A percentile compares a stretch with the other conserved stretches of the same genome.
phyloP scores from a whole-genome alignment of 352 stramenopile species.

The Blastocystis sp. region DNA sequence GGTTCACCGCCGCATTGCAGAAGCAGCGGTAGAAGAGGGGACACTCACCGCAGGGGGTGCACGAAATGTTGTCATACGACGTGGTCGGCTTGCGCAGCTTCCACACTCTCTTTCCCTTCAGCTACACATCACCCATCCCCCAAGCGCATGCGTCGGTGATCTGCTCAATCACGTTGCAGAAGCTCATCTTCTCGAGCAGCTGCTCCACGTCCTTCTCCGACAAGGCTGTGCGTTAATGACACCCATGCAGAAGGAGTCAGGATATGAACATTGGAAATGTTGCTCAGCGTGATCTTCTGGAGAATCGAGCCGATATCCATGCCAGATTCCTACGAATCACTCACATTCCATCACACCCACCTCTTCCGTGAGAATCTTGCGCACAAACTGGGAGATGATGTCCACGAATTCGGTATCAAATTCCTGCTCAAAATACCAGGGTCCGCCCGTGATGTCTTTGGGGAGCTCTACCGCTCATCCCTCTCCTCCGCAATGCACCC shows the following conservation, averaged over 20 bases:
- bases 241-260: background rate
- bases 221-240: conserved; percentile 31
- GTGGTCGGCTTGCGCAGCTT: conserved; percentile 40
- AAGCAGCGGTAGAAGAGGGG: conserved; percentile 62
- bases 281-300: conserved; percentile 33
- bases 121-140: background rate
- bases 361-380: conserved; percentile 78
- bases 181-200: conserved; percentile 66
- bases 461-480: conserved; percentile 79
- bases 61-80: conserved; percentile 62
- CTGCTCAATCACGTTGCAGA: conserved; percentile 61
- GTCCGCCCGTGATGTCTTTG: conserved; percentile 95
- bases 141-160: background rate
- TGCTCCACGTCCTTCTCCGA: conserved; percentile 51
- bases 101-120: conserved; percentile 45
- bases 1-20: conserved; percentile 57
- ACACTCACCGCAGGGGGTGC: conserved; percentile 40
- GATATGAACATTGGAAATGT: conserved; percentile 67
- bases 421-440: conserved; percentile 98
- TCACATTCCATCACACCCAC: conserved; percentile 71
- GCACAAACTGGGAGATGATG: conserved; percentile 89
- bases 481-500: conserved; percentile 72
- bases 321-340: conserved; percentile 73
- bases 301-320: conserved; percentile 55
- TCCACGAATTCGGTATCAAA: conserved; percentile 99